These are phyloP conservation scores for Aspergillus quadrilineatus DNA, from an alignment of 2,329 filamentous ascomycete species.

Conservation along the genomic window DNA sequence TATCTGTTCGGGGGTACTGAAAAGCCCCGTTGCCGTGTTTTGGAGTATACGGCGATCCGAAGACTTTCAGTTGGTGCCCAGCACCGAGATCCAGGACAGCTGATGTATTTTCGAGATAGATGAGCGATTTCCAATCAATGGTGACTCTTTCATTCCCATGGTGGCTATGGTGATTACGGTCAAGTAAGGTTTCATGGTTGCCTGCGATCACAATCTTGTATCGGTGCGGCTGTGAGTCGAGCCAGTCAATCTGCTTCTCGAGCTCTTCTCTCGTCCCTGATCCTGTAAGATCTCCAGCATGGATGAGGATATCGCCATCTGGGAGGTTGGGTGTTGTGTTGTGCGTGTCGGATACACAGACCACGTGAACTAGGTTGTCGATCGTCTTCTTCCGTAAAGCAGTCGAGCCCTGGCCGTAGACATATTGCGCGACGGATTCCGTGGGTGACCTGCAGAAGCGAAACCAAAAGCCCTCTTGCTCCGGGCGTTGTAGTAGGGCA, in stretches of 20 bases:
- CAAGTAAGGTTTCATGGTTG: conserved; percentile 66
- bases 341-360: conserved; percentile 33
- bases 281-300: conserved; percentile 52
- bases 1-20: conserved; percentile 58
- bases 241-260: conserved; percentile 74
- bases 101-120: conserved; percentile 68
- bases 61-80: conserved; percentile 61
- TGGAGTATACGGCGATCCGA: conserved; percentile 73
- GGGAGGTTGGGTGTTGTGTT: conserved; percentile 24
- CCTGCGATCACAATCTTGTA: conserved; percentile 78
- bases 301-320: conserved; percentile 41
- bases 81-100: conserved; percentile 49
- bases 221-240: conserved; percentile 65
- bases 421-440: neutral
- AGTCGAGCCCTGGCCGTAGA: neutral
- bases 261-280: conserved; percentile 67
- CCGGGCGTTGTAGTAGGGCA: neutral
- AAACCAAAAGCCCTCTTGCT: neutral
- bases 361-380: neutral
- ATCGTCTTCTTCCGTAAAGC: neutral
- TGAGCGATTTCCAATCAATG: conserved; percentile 63
- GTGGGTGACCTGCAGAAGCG: neutral
- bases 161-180: neutral
- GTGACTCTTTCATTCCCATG: conserved; percentile 44
- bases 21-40: conserved; percentile 72